Evolutionary conservation across 1,284 basidiomycete species (phyloP).

Genomic region (Puccinia novopanici): DNA sequence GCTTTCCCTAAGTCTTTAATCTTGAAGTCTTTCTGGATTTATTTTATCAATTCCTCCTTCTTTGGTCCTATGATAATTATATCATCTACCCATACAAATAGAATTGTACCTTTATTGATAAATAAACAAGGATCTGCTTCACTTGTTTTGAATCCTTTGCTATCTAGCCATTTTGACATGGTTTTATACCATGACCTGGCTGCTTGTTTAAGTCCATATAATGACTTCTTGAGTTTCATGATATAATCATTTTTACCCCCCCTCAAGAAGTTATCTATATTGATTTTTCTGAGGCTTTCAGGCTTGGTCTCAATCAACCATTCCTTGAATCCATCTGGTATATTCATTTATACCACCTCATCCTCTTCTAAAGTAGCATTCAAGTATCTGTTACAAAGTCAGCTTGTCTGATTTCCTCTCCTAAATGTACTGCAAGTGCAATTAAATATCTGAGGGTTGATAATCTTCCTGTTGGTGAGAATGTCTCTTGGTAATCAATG

Average conservation of each 20-base stretch:
- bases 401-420: too few species aligned
- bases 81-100: too few species aligned
- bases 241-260: slow-evolving; percentile 24
- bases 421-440: too few species aligned
- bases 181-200: slow-evolving; percentile 44
- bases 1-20: too few species aligned
- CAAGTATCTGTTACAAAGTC: too few species aligned
- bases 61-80: background rate
- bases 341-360: background rate
- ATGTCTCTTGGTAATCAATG: too few species aligned
- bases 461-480: too few species aligned
- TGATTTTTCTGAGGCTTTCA: background rate
- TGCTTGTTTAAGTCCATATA: slow-evolving; percentile 49
- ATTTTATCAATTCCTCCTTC: background rate
- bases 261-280: slow-evolving; percentile 6
- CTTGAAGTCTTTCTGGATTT: slow-evolving; percentile 8
- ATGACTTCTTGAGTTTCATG: background rate
- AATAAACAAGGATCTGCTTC: slow-evolving; percentile 45
- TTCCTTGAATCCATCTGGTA: background rate
- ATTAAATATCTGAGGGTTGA: too few species aligned
- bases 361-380: too few species aligned
- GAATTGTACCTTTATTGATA: background rate
- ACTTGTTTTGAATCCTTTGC: too few species aligned
- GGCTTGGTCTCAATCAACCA: background rate
- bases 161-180: slow-evolving; percentile 32